Conservation (phyloP, 176 grass and related monocot species). For the Coix lacrymajobi region DNA sequence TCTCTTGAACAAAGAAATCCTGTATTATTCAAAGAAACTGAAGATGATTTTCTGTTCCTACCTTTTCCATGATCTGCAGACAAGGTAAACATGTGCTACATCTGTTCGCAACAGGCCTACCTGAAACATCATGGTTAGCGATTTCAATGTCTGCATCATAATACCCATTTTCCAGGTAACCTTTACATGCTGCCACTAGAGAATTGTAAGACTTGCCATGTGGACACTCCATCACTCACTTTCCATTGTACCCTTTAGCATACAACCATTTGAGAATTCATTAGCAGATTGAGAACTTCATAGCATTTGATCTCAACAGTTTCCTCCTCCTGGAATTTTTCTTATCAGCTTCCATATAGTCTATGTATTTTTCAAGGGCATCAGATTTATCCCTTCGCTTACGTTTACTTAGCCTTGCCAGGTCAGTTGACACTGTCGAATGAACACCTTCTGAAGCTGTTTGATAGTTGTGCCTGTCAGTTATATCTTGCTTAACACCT, state of each 20-base stretch:
- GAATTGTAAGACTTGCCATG: slow-evolving; percentile 45
- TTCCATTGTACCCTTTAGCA: too few species aligned
- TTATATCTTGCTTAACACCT: slow-evolving; percentile 11
- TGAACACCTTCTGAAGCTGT: slow-evolving; percentile 4
- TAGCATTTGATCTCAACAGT: slow-evolving; percentile 48
- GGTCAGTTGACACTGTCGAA: neutral
- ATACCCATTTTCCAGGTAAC: slow-evolving; percentile 31
- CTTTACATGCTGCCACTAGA: slow-evolving; percentile 62
- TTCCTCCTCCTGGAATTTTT: slow-evolving; percentile 27
- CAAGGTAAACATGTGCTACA: neutral
- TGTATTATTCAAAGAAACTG: neutral
- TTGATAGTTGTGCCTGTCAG: slow-evolving; percentile 1
- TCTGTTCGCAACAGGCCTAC: slow-evolving; percentile 4
- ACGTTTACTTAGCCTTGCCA: slow-evolving; percentile 12
- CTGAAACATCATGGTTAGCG: neutral
- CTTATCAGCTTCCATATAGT: slow-evolving; percentile 30
- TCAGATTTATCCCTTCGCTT: slow-evolving; percentile 27
- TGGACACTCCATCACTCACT: slow-evolving; percentile 19
- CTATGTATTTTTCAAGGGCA: slow-evolving; percentile 44
- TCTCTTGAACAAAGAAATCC: slow-evolving; percentile 23
- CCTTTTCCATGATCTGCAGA: slow-evolving; percentile 27
- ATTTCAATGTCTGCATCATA: slow-evolving; percentile 13
- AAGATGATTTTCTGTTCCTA: slow-evolving; percentile 45
- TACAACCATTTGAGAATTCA: too few species aligned
- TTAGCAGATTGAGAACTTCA: slow-evolving; percentile 51